Conservation (phyloP, 2,329 filamentous ascomycete species). For the Alternaria sp. region DNA sequence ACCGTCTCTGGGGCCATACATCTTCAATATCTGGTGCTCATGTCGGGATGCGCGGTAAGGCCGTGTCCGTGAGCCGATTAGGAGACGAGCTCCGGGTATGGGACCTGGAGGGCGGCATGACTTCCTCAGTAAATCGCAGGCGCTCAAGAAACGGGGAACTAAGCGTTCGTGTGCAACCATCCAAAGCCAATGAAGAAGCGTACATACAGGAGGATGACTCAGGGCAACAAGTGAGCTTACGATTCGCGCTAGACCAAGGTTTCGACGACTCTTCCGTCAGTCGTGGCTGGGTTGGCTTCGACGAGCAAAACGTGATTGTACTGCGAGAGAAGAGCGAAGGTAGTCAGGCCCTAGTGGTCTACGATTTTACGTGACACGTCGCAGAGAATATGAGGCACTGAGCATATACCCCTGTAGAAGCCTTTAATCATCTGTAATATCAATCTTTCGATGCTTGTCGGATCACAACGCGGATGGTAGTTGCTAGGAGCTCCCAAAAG, state of each 20-base stretch:
- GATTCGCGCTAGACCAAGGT: conserved; percentile 46
- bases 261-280: conserved; percentile 56
- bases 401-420: conserved; percentile 4
- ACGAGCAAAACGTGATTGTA: conserved; percentile 90
- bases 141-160: conserved; percentile 56
- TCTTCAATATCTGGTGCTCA: conserved; percentile 87
- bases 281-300: conserved; percentile 80
- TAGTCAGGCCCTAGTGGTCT: conserved; percentile 78
- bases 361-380: conserved; percentile 76
- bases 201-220: conserved; percentile 33
- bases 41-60: conserved; percentile 84
- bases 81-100: conserved; percentile 77
- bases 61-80: conserved; percentile 84
- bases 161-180: conserved; percentile 63
- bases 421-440: neutral
- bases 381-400: neutral
- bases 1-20: conserved; percentile 88
- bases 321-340: conserved; percentile 75
- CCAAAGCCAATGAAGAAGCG: conserved; percentile 34
- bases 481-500: neutral
- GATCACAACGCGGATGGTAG: neutral
- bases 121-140: conserved; percentile 55
- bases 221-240: conserved; percentile 43
- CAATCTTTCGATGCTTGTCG: neutral
- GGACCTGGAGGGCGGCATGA: conserved; percentile 80